Percentiles rank a stretch among this genome's conserved stretches.
phyloP scores from a whole-genome alignment of 495 filamentous ascomycete genomes.

The Delitschia confertaspora region DNA sequence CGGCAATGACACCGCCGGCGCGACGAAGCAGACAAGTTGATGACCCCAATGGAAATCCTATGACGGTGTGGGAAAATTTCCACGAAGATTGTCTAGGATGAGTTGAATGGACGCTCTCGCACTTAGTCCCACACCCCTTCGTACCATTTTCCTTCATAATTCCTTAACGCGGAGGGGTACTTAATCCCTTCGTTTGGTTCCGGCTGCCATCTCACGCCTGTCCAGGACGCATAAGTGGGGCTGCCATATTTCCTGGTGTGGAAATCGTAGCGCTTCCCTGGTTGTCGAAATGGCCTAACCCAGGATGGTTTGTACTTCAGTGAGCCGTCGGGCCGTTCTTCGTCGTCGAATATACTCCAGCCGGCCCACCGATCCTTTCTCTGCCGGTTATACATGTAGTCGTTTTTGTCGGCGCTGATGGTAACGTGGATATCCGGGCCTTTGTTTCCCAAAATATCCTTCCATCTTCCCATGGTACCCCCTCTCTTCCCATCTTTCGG shows the following conservation, averaged over 20 bases:
- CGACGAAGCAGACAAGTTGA: slow-evolving; percentile 20
- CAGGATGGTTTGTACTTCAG: background rate
- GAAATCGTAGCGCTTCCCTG: slow-evolving; percentile 26
- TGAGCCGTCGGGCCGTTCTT: slow-evolving; percentile 8
- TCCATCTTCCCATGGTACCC: slow-evolving; percentile 24
- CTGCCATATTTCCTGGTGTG: slow-evolving; percentile 4
- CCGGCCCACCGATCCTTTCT: slow-evolving; percentile 11
- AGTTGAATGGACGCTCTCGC: background rate
- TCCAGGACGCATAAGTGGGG: slow-evolving; percentile 2
- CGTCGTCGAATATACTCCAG: slow-evolving; percentile 15
- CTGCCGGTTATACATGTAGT: slow-evolving; percentile 16
- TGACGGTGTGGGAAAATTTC: slow-evolving; percentile 25
- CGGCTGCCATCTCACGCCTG: slow-evolving; percentile 8
- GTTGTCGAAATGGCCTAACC: background rate
- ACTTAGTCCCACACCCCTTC: background rate
- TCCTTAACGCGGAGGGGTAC: slow-evolving; percentile 6
- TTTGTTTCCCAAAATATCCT: slow-evolving; percentile 27
- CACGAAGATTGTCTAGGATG: slow-evolving; percentile 26
- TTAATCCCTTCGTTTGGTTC: background rate
- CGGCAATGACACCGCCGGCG: slow-evolving; percentile 10
- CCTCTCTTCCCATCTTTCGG: slow-evolving; percentile 32
- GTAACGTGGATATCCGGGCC: slow-evolving; percentile 34
- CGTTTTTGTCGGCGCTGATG: slow-evolving; percentile 25
- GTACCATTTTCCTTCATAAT: slow-evolving; percentile 16
- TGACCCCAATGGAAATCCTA: slow-evolving; percentile 1